Conservation (phyloP, 1,139 yeast genomes). For the Petasospora rhodanensis region DNA sequence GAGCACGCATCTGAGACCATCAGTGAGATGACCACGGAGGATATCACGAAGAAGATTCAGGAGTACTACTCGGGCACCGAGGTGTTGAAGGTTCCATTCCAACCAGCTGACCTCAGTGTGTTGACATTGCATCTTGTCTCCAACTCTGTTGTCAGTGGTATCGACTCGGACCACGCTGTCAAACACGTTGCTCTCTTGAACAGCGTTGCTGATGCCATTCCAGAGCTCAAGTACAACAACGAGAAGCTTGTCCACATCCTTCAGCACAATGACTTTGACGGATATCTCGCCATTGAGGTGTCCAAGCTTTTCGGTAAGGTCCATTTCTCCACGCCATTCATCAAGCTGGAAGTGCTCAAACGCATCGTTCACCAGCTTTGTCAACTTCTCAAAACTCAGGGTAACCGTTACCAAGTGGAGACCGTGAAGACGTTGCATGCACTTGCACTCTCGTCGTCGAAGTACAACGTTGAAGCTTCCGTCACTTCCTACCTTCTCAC, state of each 20-base stretch:
- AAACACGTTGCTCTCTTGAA: conserved; percentile 39
- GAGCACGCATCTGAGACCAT: conserved; percentile 30
- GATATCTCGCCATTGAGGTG: conserved; percentile 10
- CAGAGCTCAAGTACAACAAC: conserved; percentile 30
- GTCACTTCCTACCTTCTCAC: conserved; percentile 43
- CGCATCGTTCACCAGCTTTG: conserved; percentile 19
- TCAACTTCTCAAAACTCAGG: conserved; percentile 7
- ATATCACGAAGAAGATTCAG: conserved; percentile 28
- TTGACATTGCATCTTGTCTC: conserved; percentile 37
- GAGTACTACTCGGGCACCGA: conserved; percentile 31
- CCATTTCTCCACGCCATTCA: conserved; percentile 17
- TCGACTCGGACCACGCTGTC: conserved; percentile 17
- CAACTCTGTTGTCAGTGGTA: conserved; percentile 31
- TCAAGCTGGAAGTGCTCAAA: conserved; percentile 16
- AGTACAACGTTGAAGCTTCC: conserved; percentile 56
- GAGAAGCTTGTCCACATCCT: conserved; percentile 12
- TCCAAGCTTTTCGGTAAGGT: conserved; percentile 19
- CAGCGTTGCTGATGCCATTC: conserved; percentile 42
- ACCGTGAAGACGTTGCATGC: conserved; percentile 19
- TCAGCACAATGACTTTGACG: conserved; percentile 5
- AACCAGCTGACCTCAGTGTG: conserved; percentile 40
- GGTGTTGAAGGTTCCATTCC: conserved; percentile 36
- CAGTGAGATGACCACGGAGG: conserved; percentile 14
- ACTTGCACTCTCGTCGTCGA: conserved; percentile 20
- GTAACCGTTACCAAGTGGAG: conserved; percentile 23